phyloP scores from a whole-genome alignment of 192 early-diverging fungal genomes.

The Backusella tuberculispora region DNA sequence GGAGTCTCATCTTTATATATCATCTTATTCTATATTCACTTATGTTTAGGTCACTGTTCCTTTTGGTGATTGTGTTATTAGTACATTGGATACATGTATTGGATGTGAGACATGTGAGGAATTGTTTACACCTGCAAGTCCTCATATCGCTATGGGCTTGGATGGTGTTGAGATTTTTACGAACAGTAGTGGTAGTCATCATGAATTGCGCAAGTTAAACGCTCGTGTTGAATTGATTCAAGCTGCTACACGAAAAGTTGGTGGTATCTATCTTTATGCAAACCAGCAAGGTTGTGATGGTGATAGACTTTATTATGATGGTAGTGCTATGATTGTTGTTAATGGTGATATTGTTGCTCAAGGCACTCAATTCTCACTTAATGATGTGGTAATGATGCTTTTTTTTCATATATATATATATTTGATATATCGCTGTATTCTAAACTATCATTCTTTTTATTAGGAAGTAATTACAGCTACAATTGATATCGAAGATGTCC shows the following conservation, averaged over 20 bases:
- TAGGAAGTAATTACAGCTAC: conserved; percentile 92
- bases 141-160: conserved; percentile 90
- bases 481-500: conserved; percentile 87
- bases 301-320: conserved; percentile 98
- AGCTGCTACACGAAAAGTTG: conserved; percentile 90
- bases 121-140: conserved; percentile 93
- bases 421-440: background rate
- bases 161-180: conserved; percentile 97
- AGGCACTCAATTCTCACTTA: conserved; percentile 89
- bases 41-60: conserved; percentile 65
- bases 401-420: background rate
- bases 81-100: conserved; percentile 82
- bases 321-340: conserved; percentile 84
- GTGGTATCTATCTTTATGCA: conserved; percentile 94
- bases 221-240: conserved; percentile 86
- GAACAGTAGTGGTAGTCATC: conserved; percentile 96
- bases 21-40: background rate
- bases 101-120: conserved; percentile 98
- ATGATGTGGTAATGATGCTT: conserved; percentile 75
- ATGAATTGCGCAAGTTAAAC: conserved; percentile 92
- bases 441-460: background rate
- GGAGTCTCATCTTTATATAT: background rate
- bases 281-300: conserved; percentile 99
- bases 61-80: conserved; percentile 91
- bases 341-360: conserved; percentile 91